Evolutionary conservation across 352 stramenopile species (phyloP).

Genomic region (Globisporangium okanoganense): DNA sequence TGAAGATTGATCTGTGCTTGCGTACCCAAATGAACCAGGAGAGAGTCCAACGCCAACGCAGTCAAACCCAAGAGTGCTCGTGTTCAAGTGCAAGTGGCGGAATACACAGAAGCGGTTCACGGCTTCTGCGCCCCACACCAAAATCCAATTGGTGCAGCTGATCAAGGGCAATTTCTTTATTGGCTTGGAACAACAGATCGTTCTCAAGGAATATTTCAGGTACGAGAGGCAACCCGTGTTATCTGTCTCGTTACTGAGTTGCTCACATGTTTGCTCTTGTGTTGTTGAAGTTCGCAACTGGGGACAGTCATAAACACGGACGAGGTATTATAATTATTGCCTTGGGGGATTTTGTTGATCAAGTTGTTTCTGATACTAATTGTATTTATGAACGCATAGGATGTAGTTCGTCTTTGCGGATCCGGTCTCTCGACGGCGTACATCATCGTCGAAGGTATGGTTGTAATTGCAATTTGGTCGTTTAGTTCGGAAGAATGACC

Average conservation of each 20-base stretch:
- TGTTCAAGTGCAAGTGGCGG: slow-evolving; percentile 70
- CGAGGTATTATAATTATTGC: slow-evolving; percentile 1
- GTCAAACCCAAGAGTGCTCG: slow-evolving; percentile 17
- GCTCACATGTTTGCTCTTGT: not conserved
- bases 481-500: not conserved
- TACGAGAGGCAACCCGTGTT: slow-evolving; percentile 5
- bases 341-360: not conserved
- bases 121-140: slow-evolving; percentile 21
- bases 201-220: slow-evolving; percentile 41
- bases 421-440: slow-evolving; percentile 7
- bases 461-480: not conserved
- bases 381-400: slow-evolving; percentile 8
- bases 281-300: slow-evolving; percentile 8
- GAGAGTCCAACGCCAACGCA: slow-evolving; percentile 6
- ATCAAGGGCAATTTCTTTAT: slow-evolving; percentile 42
- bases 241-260: not conserved
- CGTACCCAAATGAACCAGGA: slow-evolving; percentile 2
- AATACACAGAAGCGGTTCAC: slow-evolving; percentile 41
- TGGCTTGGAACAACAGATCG: slow-evolving; percentile 16
- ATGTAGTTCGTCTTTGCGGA: slow-evolving; percentile 20
- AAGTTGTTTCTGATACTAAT: not conserved
- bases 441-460: slow-evolving; percentile 17
- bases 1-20: no score
- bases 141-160: slow-evolving; percentile 28
- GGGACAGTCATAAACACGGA: slow-evolving; percentile 11